These are phyloP conservation scores for Nelumbo lutea DNA, from an alignment of 164 flowering plant species.

Conservation along the genomic window DNA sequence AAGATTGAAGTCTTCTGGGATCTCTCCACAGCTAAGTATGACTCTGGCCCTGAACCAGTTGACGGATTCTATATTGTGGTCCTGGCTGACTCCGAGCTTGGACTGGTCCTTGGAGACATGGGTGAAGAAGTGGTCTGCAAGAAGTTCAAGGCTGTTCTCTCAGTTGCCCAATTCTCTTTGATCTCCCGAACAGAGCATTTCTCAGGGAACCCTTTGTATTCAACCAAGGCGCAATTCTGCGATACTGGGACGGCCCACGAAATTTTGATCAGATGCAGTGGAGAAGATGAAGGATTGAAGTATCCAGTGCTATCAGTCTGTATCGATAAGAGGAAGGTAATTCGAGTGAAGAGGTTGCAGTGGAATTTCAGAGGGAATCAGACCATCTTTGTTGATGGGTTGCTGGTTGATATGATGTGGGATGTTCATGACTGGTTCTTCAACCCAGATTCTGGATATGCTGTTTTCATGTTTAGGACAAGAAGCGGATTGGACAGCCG, in stretches of 20 bases:
- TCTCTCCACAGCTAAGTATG: constrained; percentile 53
- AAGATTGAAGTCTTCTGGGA: constrained; percentile 68
- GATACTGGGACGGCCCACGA: constrained; percentile 56
- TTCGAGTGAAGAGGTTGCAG: constrained; percentile 65
- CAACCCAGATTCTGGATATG: constrained; percentile 30
- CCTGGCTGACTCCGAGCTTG: constrained; percentile 47
- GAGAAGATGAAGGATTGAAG: constrained; percentile 54
- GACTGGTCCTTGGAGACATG: constrained; percentile 57
- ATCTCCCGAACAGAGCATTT: constrained; percentile 61
- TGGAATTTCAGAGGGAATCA: constrained; percentile 97
- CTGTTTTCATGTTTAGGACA: constrained; percentile 58
- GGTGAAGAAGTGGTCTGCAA: constrained; percentile 35
- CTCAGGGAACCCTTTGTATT: constrained; percentile 52
- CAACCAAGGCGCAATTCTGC: constrained; percentile 67
- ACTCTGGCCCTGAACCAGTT: constrained; percentile 63
- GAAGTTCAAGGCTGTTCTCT: constrained; percentile 28
- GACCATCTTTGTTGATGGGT: constrained; percentile 65
- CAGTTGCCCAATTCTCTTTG: constrained; percentile 32
- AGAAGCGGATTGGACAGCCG: constrained; percentile 59
- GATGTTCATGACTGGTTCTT: constrained; percentile 65
- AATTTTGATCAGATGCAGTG: constrained; percentile 56
- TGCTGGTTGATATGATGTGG: constrained; percentile 71
- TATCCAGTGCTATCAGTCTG: constrained; percentile 49
- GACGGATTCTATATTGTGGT: constrained; percentile 53
- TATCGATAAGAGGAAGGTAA: constrained; percentile 68